These are phyloP conservation scores for Aschersonia sp. DNA, from an alignment of 2,329 filamentous ascomycete species.

Conservation along the genomic window DNA sequence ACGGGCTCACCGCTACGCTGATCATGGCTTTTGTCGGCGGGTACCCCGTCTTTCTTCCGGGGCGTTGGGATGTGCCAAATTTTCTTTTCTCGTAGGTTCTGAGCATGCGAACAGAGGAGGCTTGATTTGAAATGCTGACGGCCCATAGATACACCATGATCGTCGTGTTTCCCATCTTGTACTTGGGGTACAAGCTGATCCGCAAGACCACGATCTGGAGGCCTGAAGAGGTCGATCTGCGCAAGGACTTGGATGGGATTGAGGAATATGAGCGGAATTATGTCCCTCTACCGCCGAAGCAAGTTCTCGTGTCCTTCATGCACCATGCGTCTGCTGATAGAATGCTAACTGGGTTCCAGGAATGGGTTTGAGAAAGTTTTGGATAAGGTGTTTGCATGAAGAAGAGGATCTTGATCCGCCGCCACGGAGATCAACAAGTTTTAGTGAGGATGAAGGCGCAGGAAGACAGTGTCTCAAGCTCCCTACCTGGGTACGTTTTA, in stretches of 20 bases:
- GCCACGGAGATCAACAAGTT: no score
- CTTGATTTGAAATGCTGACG: not conserved
- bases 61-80: conserved; percentile 50
- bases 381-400: conserved; percentile 8
- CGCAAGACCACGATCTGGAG: conserved; percentile 45
- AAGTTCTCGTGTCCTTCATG: no score
- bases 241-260: conserved; percentile 47
- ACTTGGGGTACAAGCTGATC: conserved; percentile 55
- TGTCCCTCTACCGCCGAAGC: conserved; percentile 38
- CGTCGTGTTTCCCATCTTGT: conserved; percentile 54
- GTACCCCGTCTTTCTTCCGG: conserved; percentile 56
- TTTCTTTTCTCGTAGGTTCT: conserved; percentile 55
- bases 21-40: conserved; percentile 65
- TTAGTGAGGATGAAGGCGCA: no score
- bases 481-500: no score
- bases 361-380: conserved; percentile 9
- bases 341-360: conserved; percentile 4
- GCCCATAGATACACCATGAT: conserved; percentile 51
- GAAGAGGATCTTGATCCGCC: no score
- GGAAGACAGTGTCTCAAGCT: no score
- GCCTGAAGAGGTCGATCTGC: conserved; percentile 47
- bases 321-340: no score
- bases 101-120: no score
- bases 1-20: conserved; percentile 46
- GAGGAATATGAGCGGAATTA: conserved; percentile 53